Percentiles rank a stretch among this genome's conserved stretches.
These are phyloP conservation scores for Ganoderma multipileum DNA, from an alignment of 1,284 basidiomycete species.

Conservation along the genomic window DNA sequence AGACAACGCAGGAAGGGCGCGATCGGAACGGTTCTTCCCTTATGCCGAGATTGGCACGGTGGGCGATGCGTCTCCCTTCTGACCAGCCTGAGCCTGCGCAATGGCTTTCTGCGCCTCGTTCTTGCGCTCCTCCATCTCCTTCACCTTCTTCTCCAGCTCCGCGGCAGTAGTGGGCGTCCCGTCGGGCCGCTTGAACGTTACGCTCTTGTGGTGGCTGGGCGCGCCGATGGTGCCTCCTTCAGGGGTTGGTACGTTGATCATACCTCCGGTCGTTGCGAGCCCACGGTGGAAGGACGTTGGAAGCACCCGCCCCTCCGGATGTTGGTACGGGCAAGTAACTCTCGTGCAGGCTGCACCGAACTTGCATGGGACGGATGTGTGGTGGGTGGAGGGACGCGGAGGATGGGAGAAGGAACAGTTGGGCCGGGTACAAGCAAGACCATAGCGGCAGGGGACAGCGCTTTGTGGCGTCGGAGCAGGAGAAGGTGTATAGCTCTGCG, in stretches of 20 bases:
- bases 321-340: constrained; percentile 76
- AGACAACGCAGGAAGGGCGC: neutral
- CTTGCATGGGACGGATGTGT: constrained; percentile 60
- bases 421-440: constrained; percentile 74
- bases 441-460: constrained; percentile 73
- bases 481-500: constrained; percentile 39
- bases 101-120: constrained; percentile 55
- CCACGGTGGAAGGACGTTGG: constrained; percentile 81
- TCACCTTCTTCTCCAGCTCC: constrained; percentile 62
- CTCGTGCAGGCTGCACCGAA: constrained; percentile 84
- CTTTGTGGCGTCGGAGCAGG: constrained; percentile 36
- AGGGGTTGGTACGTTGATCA: constrained; percentile 65
- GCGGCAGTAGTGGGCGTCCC: constrained; percentile 62
- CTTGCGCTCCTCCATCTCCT: constrained; percentile 64
- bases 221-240: constrained; percentile 68
- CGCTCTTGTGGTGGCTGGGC: constrained; percentile 67
- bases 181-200: constrained; percentile 65
- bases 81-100: constrained; percentile 58
- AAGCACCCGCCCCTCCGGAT: constrained; percentile 80
- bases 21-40: neutral
- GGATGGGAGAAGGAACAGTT: constrained; percentile 77
- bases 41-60: constrained; percentile 61
- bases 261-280: constrained; percentile 60
- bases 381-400: constrained; percentile 25
- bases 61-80: constrained; percentile 61